A percentile compares a stretch with the other conserved stretches of the same genome.
Evolutionary conservation across 2,329 filamentous ascomycete species (phyloP).

Genomic region (Cordyceps pruinosa): DNA sequence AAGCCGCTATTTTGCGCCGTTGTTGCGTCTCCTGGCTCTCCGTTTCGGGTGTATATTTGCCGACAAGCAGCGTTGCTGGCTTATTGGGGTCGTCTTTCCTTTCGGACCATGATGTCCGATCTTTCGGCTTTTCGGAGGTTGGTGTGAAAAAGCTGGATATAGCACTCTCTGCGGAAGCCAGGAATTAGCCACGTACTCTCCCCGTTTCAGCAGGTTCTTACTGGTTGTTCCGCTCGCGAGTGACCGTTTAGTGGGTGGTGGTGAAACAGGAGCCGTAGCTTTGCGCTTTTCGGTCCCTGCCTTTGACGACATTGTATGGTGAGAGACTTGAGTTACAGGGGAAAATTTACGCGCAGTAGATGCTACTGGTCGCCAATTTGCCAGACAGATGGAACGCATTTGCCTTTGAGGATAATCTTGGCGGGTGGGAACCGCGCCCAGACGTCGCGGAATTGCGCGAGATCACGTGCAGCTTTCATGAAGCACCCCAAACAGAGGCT

Average conservation of each 20-base stretch:
- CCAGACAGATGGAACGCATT: background rate
- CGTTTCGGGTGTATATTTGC: conserved; percentile 53
- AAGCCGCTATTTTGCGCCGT: conserved; percentile 60
- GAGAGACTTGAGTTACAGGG: too few relatives aligned
- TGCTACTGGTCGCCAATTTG: background rate
- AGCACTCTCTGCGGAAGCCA: conserved; percentile 46
- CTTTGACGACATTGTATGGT: background rate
- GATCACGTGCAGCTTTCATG: conserved; percentile 2
- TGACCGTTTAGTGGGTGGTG: conserved; percentile 47
- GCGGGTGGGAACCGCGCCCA: conserved; percentile 6
- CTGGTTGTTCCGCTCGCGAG: conserved; percentile 46
- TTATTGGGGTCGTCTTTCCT: conserved; percentile 44
- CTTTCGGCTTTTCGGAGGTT: conserved; percentile 73
- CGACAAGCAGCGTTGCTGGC: conserved; percentile 61
- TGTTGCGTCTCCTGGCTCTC: conserved; percentile 24
- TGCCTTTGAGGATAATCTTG: background rate
- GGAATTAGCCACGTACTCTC: conserved; percentile 14
- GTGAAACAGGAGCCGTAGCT: conserved; percentile 40
- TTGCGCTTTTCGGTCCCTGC: conserved; percentile 27
- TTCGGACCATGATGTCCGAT: conserved; percentile 66
- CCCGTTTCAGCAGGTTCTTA: conserved; percentile 20
- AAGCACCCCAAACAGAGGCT: background rate
- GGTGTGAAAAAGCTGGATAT: conserved; percentile 87
- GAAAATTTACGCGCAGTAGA: background rate
- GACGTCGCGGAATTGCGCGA: conserved; percentile 4